Base-by-base conservation (phyloP, 2,329 filamentous ascomycete species). In the Hypoxylon sp. region DNA sequence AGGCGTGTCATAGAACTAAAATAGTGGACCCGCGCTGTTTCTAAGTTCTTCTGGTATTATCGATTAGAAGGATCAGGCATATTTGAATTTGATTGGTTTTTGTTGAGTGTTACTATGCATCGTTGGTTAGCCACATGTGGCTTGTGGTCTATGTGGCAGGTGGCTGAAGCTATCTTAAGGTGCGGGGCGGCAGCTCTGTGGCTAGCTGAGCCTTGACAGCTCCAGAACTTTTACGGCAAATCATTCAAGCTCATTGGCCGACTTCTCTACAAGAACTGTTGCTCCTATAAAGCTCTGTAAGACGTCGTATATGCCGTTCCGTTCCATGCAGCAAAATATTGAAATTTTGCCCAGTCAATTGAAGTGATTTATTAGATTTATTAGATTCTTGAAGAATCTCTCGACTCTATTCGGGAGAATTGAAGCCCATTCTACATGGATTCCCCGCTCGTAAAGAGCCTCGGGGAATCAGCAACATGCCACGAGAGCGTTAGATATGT, bases 381-480 rank as follows among this genome's bases (percentile, higher is more conserved):
- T n/a, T n/a, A 21, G 38, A 19, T 43, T 43, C 38, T 43, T 38
- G 34, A 43, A 43, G 17, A 43, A 17, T 43, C 17, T 43, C 9
- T n/a, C 9, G 9, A 21, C 9, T 43, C 7, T 43, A 19, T 43
- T 43, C 38, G n/a, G 38, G 10, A 43, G 17, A 43, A 11, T 13
- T 9, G 34, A 3, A 21, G n/a, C 7, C 23, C 17, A 52, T 17
- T 21, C 41, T 46, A 49, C 64, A 65, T 67, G 53, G 48, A 41
- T 68, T 69, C 67, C 60, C 67, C 67, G 58, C 64, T 55, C 57
- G 34, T 6, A 32, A 11, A 43, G 34, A 34, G 28, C n/a, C 49
- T 55, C 63, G 64, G 61, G 59, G 45, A 68, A 65, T 68, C 53
- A 66, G 50, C 38, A 49, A 57, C 49, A 64, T 45, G 25, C 52